Percentiles rank a stretch among this genome's conserved stretches.
phyloP scores from a whole-genome alignment of 768 basidiomycete species.

The Termitomyces sp. region DNA sequence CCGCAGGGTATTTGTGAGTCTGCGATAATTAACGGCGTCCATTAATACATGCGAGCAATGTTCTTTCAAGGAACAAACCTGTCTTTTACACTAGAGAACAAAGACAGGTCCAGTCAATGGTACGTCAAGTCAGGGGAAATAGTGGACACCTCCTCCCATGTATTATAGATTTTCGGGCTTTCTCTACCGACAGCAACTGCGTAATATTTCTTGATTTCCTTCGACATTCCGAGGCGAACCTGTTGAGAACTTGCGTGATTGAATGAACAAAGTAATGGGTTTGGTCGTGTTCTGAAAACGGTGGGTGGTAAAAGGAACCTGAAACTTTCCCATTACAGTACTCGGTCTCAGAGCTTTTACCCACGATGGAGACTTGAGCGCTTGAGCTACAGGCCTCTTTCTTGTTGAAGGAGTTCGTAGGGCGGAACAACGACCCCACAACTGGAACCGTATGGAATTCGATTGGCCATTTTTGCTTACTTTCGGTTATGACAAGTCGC shows the following conservation, averaged over 20 bases:
- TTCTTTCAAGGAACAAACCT: conserved; percentile 23
- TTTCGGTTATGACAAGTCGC: neutral
- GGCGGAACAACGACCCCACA: no score
- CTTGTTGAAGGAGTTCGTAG: no score
- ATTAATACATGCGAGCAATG: neutral
- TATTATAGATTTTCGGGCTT: conserved; percentile 49
- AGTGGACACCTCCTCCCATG: conserved; percentile 50
- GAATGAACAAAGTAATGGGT: neutral
- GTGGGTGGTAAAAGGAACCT: no score
- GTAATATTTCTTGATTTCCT: conserved; percentile 40
- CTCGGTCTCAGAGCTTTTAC: no score
- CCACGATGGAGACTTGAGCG: no score
- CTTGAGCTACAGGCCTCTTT: no score
- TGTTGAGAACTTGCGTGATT: neutral
- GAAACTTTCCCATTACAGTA: no score
- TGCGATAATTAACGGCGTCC: conserved; percentile 16
- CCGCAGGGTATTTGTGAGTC: conserved; percentile 50
- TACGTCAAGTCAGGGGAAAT: neutral
- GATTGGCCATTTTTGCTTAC: no score
- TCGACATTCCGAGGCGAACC: conserved; percentile 18
- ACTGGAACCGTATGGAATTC: no score
- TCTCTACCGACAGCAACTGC: conserved; percentile 53
- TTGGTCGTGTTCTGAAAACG: no score
- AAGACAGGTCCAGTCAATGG: neutral
- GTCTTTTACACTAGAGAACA: conserved; percentile 36